Evolutionary conservation across 148 eudicot genomes (phyloP).

Genomic region (Nepenthes mirabilis): DNA sequence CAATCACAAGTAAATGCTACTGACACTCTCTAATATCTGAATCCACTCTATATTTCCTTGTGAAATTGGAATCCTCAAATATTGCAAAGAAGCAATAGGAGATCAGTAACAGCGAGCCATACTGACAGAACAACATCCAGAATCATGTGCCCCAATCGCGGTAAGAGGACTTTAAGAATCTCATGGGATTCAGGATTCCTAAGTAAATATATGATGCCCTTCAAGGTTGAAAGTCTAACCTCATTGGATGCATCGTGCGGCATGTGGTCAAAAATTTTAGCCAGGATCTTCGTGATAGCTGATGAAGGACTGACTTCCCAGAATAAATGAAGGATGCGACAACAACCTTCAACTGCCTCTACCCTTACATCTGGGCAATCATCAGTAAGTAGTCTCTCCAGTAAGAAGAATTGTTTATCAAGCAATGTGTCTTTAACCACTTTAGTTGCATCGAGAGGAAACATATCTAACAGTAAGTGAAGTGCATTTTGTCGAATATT

Average conservation of each 20-base stretch:
- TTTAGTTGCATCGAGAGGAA: conserved; percentile 81
- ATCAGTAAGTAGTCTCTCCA: conserved; percentile 69
- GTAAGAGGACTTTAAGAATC: conserved; percentile 80
- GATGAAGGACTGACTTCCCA: conserved; percentile 92
- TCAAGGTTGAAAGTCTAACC: conserved; percentile 82
- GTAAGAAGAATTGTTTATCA: conserved; percentile 69
- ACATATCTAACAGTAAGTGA: conserved; percentile 78
- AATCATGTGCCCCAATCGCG: conserved; percentile 61
- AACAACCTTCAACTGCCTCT: conserved; percentile 89
- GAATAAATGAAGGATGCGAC: conserved; percentile 75
- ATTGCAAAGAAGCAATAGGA: conserved; percentile 54
- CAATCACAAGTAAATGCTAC: background rate
- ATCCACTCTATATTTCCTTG: conserved; percentile 36
- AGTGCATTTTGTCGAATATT: conserved; percentile 95
- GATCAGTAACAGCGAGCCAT: conserved; percentile 63
- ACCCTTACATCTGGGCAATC: conserved; percentile 83
- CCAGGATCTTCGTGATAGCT: conserved; percentile 61
- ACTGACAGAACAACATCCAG: conserved; percentile 43
- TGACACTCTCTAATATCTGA: background rate
- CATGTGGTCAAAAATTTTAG: conserved; percentile 71
- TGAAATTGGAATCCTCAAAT: conserved; percentile 72
- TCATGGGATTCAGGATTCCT: conserved; percentile 93
- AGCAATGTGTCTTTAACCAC: conserved; percentile 71
- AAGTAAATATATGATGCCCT: conserved; percentile 68
- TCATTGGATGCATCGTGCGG: conserved; percentile 48